phyloP scores from a whole-genome alignment of 805 yeast genomes.

The Ogataea ramenticola region DNA sequence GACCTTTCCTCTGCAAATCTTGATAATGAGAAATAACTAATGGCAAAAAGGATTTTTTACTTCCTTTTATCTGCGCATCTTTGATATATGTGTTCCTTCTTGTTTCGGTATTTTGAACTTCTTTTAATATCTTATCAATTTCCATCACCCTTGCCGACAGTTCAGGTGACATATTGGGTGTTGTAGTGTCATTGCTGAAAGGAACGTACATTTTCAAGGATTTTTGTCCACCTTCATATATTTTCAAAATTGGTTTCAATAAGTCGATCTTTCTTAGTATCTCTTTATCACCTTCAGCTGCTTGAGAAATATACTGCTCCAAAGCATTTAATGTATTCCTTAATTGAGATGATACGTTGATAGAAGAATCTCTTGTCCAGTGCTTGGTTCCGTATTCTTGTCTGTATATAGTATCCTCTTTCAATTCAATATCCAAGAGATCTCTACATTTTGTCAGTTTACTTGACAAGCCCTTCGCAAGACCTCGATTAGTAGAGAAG shows the following conservation, averaged over 20 bases:
- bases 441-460: conserved; percentile 39
- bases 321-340: conserved; percentile 35
- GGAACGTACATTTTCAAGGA: conserved; percentile 32
- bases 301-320: conserved; percentile 44
- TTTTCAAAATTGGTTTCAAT: conserved; percentile 38
- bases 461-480: conserved; percentile 33
- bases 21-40: conserved; percentile 43
- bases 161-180: conserved; percentile 2
- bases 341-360: conserved; percentile 34
- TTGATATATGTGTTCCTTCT: conserved; percentile 31
- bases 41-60: conserved; percentile 41
- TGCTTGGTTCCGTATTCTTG: conserved; percentile 41
- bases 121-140: conserved; percentile 27
- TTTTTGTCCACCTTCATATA: conserved; percentile 30
- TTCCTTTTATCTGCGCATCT: conserved; percentile 35
- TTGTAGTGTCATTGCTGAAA: conserved; percentile 19
- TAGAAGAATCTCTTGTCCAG: conserved; percentile 49
- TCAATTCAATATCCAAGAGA: conserved; percentile 40
- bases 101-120: conserved; percentile 24
- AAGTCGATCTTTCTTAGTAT: conserved; percentile 39
- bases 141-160: background rate
- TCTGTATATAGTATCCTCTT: conserved; percentile 49
- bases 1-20: conserved; percentile 13
- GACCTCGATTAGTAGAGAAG: conserved; percentile 36
- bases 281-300: conserved; percentile 52